Evolutionary conservation across 306 rosid genomes (phyloP).

Genomic region (Cicer judaicum): DNA sequence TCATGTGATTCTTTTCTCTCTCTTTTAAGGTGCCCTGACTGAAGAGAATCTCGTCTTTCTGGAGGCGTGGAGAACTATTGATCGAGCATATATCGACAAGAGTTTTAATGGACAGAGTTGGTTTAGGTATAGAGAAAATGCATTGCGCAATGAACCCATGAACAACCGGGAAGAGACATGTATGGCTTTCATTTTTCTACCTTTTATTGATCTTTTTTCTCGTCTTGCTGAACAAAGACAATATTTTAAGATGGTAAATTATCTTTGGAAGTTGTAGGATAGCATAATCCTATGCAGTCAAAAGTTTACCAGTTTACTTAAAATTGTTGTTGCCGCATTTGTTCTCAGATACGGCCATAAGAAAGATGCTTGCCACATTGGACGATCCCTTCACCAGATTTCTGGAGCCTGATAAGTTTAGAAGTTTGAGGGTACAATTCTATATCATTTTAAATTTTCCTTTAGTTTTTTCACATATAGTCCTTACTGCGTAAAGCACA

Average conservation of each 20-base stretch:
- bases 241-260: conserved; percentile 13
- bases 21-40: conserved; percentile 64
- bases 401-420: conserved; percentile 91
- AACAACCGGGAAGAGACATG: conserved; percentile 88
- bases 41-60: conserved; percentile 93
- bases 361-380: conserved; percentile 94
- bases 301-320: conserved; percentile 37
- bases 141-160: conserved; percentile 85
- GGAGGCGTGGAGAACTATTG: conserved; percentile 97
- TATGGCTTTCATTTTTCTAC: conserved; percentile 51
- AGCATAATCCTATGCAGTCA: conserved; percentile 21
- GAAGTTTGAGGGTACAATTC: conserved; percentile 78
- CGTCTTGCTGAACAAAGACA: conserved; percentile 22
- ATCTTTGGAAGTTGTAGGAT: conserved; percentile 19
- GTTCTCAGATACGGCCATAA: conserved; percentile 77
- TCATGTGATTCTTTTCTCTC: background rate
- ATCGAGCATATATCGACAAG: conserved; percentile 93
- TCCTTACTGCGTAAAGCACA: conserved; percentile 1
- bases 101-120: conserved; percentile 93
- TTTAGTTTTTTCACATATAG: conserved; percentile 38
- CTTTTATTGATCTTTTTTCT: background rate
- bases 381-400: conserved; percentile 94
- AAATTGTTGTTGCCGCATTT: conserved; percentile 42
- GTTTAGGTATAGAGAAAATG: conserved; percentile 96
- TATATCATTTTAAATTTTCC: conserved; percentile 41